A percentile compares a stretch with the other conserved stretches of the same genome.
Conservation (phyloP, 192 early-diverging fungal species). For the Bifiguratus adelaidae region DNA sequence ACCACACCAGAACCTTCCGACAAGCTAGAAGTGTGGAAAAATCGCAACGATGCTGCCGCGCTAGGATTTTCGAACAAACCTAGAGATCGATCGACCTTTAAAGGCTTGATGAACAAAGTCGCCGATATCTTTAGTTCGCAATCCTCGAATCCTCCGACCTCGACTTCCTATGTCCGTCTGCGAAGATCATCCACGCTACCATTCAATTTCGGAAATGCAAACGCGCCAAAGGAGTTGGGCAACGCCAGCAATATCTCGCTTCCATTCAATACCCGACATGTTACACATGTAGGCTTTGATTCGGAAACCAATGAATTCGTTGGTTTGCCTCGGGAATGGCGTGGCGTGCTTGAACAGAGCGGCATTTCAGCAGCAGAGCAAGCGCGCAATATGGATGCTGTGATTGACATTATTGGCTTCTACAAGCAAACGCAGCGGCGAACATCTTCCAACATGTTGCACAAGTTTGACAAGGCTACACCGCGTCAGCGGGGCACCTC, state of each 20-base stretch:
- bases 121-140: constrained; percentile 30
- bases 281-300: constrained; percentile 97
- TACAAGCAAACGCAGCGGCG: constrained; percentile 73
- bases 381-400: constrained; percentile 76
- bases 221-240: constrained; percentile 39
- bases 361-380: constrained; percentile 93
- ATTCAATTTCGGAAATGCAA: constrained; percentile 1
- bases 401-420: constrained; percentile 74
- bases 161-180: constrained; percentile 7
- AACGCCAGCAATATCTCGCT: constrained; percentile 84
- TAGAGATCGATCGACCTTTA: constrained; percentile 31
- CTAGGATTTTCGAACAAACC: too few species aligned
- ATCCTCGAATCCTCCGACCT: neutral
- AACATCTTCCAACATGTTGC: too few species aligned
- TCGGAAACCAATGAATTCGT: constrained; percentile 91
- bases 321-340: constrained; percentile 91
- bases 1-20: too few species aligned
- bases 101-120: constrained; percentile 40
- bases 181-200: constrained; percentile 3
- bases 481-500: too few species aligned
- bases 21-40: too few species aligned
- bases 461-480: too few species aligned
- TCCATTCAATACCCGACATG: constrained; percentile 93
- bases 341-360: constrained; percentile 77
- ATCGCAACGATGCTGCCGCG: too few species aligned